A percentile compares a stretch with the other conserved stretches of the same genome.
Evolutionary conservation across 192 early-diverging fungal species (phyloP).

Genomic region (Gamsiella multidivaricata): DNA sequence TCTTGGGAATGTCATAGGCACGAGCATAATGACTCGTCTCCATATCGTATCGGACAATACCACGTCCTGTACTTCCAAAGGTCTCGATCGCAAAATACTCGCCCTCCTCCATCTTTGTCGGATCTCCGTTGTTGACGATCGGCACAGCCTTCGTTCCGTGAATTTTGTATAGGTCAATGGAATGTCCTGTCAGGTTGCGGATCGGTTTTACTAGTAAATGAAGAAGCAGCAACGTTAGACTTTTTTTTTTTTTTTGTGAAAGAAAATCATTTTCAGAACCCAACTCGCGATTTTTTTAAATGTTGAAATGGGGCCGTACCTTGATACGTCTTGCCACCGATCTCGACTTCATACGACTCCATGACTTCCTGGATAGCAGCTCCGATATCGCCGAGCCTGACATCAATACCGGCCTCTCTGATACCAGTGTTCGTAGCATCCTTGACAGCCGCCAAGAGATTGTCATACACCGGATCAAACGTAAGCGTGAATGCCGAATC

Average conservation of each 20-base stretch:
- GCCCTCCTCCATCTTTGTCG: constrained; percentile 95
- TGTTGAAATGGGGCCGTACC: constrained; percentile 51
- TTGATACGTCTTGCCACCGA: constrained; percentile 91
- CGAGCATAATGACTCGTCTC: constrained; percentile 93
- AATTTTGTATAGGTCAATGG: constrained; percentile 91
- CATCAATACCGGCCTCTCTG: constrained; percentile 94
- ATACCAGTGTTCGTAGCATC: constrained; percentile 98
- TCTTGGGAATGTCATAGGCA: constrained; percentile 64
- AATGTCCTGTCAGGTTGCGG: constrained; percentile 95
- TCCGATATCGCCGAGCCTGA: constrained; percentile 93
- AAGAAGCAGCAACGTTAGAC: not conserved
- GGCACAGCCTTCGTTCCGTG: constrained; percentile 97
- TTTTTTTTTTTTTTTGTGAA: too few species aligned
- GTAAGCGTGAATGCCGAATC: constrained; percentile 95
- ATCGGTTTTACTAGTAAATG: constrained; percentile 83
- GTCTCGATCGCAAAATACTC: constrained; percentile 97
- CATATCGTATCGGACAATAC: constrained; percentile 86
- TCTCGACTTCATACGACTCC: constrained; percentile 96
- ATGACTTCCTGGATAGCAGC: constrained; percentile 96
- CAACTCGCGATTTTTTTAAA: not conserved
- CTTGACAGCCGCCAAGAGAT: constrained; percentile 86
- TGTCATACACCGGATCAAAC: constrained; percentile 92
- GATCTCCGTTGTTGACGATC: constrained; percentile 86
- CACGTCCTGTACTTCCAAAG: constrained; percentile 94
- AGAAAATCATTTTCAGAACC: not conserved